Evolutionary conservation across 257 asterid genomes (phyloP).

Genomic region (Solanum verrucosum): DNA sequence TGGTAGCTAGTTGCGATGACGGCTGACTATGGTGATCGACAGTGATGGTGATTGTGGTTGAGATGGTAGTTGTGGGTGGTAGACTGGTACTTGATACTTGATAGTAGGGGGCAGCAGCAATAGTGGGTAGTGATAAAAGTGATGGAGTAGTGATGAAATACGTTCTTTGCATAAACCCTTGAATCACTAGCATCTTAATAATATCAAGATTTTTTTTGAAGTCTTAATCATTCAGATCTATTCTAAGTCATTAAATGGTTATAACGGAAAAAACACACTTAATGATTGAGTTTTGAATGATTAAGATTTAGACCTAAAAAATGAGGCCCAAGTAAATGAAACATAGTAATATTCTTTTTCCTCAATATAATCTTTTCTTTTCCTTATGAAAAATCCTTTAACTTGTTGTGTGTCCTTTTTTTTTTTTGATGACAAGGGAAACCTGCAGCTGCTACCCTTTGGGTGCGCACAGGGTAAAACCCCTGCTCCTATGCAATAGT

Average conservation of each 20-base stretch:
- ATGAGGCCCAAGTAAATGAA: neutral
- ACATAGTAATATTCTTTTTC: neutral
- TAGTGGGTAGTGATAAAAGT: neutral
- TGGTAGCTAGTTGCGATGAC: neutral
- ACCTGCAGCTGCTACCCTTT: too few relatives aligned
- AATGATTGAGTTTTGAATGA: neutral
- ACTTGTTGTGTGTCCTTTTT: neutral
- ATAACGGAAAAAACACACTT: neutral
- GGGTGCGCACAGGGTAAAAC: too few relatives aligned
- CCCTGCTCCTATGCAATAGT: too few relatives aligned
- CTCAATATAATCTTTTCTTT: neutral
- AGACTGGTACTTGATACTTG: neutral
- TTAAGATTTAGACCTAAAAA: neutral
- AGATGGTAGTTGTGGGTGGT: neutral
- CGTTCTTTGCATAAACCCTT: neutral
- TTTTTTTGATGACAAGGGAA: too few relatives aligned
- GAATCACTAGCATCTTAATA: neutral
- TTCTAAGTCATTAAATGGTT: neutral
- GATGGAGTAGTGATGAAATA: neutral
- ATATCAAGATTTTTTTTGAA: neutral
- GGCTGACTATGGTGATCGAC: neutral
- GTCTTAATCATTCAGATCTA: neutral
- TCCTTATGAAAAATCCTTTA: neutral
- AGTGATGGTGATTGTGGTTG: neutral
- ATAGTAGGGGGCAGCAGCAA: neutral